These are phyloP conservation scores for Trichosporon inkin DNA, from an alignment of 1,284 basidiomycete genomes.

Conservation along the genomic window DNA sequence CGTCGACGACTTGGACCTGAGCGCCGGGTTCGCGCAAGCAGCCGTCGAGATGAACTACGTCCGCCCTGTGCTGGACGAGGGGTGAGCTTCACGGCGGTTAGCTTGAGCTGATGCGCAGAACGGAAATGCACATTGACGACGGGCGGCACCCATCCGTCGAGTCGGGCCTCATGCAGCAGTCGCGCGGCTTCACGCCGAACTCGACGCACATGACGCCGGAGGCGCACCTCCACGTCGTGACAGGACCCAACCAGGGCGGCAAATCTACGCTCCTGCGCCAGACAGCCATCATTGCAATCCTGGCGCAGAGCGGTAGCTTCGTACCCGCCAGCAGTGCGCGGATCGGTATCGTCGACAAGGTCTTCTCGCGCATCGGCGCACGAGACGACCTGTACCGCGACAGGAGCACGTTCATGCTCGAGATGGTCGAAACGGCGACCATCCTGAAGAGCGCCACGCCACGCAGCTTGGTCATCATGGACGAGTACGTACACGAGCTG, in stretches of 20 bases:
- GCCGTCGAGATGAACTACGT: conserved; percentile 75
- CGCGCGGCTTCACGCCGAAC: conserved; percentile 79
- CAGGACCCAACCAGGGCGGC: conserved; percentile 92
- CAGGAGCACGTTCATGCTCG: conserved; percentile 75
- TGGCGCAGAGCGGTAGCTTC: conserved; percentile 89
- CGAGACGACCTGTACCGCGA: conserved; percentile 92
- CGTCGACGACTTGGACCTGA: conserved; percentile 84
- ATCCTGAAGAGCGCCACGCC: conserved; percentile 71
- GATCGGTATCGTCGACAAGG: conserved; percentile 81
- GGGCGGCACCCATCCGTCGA: conserved; percentile 93
- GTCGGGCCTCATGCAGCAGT: conserved; percentile 69
- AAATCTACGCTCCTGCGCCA: conserved; percentile 93
- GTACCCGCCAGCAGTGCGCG: conserved; percentile 78
- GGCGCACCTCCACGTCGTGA: conserved; percentile 71
- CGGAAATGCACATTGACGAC: conserved; percentile 63
- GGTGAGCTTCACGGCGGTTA: conserved; percentile 54
- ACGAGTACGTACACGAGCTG: conserved; percentile 57
- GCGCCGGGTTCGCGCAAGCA: conserved; percentile 73
- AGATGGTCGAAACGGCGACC: conserved; percentile 53
- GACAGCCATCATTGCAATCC: conserved; percentile 79
- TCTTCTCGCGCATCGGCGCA: conserved; percentile 93
- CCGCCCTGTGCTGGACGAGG: conserved; percentile 65
- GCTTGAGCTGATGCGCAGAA: conserved; percentile 51
- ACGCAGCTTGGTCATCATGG: conserved; percentile 87
- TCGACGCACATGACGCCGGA: conserved; percentile 61